phyloP scores from a whole-genome alignment of 129 eudicot species.

The Pulicaria dysenterica region DNA sequence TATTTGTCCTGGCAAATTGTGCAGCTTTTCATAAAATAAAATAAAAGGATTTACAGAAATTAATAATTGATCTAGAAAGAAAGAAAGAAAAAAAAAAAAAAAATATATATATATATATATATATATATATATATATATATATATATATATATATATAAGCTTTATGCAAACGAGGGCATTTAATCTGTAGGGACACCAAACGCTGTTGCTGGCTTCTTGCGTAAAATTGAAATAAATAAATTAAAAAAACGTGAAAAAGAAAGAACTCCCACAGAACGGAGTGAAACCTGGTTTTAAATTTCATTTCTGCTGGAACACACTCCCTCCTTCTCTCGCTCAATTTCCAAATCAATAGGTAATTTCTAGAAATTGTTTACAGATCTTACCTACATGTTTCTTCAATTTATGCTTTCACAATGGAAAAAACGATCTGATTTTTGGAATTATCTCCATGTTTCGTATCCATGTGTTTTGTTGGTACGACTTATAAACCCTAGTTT shows the following conservation, averaged over 20 bases:
- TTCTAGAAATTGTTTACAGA: neutral
- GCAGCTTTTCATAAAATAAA: no score
- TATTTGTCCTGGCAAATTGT: no score
- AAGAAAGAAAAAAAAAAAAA: no score
- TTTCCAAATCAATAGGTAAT: constrained; percentile 27
- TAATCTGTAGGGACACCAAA: neutral
- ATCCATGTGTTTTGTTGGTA: neutral
- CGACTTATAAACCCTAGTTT: constrained; percentile 30
- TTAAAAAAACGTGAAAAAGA: constrained; percentile 30
- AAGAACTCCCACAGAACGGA: neutral
- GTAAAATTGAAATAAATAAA: neutral
- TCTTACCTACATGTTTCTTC: neutral
- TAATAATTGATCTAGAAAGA: no score
- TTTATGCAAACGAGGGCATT: no score
- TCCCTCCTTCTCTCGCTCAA: constrained; percentile 19
- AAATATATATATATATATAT: no score
- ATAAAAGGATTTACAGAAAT: no score
- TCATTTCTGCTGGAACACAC: constrained; percentile 27
- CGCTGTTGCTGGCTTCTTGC: neutral
- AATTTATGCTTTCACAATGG: constrained; percentile 14
- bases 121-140: no score
- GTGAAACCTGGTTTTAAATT: constrained; percentile 13
- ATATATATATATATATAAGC: no score
- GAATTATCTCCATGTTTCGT: constrained; percentile 10
- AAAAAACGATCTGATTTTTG: neutral